Conservation (phyloP, 805 yeast species). For the Sporopachydermia lactativora region DNA sequence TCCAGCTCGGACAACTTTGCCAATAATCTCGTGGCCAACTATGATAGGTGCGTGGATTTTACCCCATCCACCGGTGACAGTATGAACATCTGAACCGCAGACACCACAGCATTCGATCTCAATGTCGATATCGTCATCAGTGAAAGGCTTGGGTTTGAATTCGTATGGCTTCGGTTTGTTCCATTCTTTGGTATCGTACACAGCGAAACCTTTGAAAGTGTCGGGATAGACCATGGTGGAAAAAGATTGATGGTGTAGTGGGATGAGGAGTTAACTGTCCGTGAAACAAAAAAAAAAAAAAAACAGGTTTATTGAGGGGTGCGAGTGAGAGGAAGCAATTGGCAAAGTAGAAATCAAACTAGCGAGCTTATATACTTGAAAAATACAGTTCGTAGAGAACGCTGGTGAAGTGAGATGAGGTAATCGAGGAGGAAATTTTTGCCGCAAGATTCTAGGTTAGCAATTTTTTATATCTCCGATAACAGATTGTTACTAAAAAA, state of each 20-base stretch:
- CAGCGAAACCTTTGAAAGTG: conserved; percentile 49
- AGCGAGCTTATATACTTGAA: too few relatives aligned
- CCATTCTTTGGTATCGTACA: conserved; percentile 36
- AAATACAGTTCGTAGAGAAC: too few relatives aligned
- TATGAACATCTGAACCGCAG: conserved; percentile 51
- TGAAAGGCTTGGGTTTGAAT: conserved; percentile 33
- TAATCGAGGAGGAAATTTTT: too few relatives aligned
- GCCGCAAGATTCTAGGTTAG: too few relatives aligned
- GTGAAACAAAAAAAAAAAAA: too few relatives aligned
- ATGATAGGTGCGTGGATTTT: conserved; percentile 19
- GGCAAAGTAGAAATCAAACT: too few relatives aligned
- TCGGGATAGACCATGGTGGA: conserved; percentile 30
- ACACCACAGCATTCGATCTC: conserved; percentile 50
- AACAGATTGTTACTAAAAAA: too few relatives aligned
- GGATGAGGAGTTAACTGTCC: too few relatives aligned
- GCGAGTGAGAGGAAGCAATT: too few relatives aligned
- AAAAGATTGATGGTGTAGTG: neutral
- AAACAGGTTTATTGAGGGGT: too few relatives aligned
- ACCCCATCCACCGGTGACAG: conserved; percentile 39
- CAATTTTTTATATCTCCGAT: too few relatives aligned
- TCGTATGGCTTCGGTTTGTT: conserved; percentile 36
- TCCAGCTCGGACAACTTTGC: conserved; percentile 46
- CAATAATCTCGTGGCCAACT: conserved; percentile 62
- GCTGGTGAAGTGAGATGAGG: too few relatives aligned
- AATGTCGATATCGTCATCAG: conserved; percentile 35